Evolutionary conservation across 2,329 filamentous ascomycete species (phyloP).

Genomic region (Blumeria graminis): DNA sequence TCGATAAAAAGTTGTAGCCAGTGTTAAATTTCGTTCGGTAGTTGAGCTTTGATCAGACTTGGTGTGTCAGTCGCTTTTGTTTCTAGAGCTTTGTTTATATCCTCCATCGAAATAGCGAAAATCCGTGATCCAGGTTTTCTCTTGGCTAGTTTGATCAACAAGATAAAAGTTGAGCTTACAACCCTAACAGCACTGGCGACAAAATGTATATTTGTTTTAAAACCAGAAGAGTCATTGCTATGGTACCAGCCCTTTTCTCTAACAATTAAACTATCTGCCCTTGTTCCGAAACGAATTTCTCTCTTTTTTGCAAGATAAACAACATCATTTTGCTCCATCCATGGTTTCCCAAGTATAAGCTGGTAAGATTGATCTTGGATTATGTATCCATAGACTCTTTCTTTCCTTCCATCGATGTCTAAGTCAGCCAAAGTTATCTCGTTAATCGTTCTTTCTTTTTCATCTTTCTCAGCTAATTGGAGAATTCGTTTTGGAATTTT

Average conservation of each 20-base stretch:
- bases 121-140: neutral
- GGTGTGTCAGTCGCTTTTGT: neutral
- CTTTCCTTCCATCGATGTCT: neutral
- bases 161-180: neutral
- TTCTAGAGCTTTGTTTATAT: neutral
- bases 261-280: neutral
- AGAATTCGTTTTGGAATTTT: neutral
- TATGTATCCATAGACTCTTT: neutral
- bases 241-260: neutral
- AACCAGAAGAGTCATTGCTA: no score
- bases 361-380: neutral
- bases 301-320: neutral
- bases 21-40: neutral
- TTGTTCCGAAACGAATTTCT: neutral
- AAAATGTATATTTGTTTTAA: neutral
- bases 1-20: conserved; percentile 1
- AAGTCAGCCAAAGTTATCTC: neutral
- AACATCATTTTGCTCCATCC: conserved; percentile 1
- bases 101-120: neutral
- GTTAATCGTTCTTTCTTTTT: neutral
- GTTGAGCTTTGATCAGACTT: neutral
- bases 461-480: neutral
- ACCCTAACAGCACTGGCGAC: neutral
- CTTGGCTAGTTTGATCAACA: neutral
- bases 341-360: neutral